phyloP scores from a whole-genome alignment of 176 grass and related monocot species.

The Carex kokanica region DNA sequence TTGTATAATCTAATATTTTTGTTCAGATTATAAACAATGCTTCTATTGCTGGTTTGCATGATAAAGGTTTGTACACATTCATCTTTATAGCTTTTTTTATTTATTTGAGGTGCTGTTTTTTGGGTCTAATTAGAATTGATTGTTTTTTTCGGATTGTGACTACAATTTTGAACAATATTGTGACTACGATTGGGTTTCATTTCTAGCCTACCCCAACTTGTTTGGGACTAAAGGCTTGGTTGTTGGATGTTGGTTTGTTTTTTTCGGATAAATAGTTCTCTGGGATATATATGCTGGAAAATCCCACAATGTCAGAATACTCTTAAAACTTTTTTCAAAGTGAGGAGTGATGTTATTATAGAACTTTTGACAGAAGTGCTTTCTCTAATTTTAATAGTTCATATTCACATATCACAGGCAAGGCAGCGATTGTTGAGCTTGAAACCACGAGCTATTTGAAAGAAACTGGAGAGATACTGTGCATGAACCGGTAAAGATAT shows the following conservation, averaged over 20 bases:
- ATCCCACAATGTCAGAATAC: neutral
- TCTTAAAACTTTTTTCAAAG: neutral
- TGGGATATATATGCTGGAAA: neutral
- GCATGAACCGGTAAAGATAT: conserved; percentile 77
- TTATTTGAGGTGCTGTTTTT: conserved; percentile 7
- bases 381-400: neutral
- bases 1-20: conserved; percentile 28
- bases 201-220: too few species aligned
- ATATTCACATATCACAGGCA: conserved; percentile 46
- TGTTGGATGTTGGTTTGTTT: too few species aligned
- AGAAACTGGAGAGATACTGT: conserved; percentile 72
- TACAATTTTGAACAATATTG: too few species aligned
- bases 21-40: conserved; percentile 74
- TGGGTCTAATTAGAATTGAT: neutral
- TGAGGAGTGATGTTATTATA: neutral
- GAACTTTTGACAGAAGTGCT: neutral
- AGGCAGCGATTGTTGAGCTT: conserved; percentile 74
- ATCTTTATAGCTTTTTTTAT: conserved; percentile 10
- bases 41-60: conserved; percentile 76
- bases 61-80: conserved; percentile 52
- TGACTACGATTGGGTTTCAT: too few species aligned
- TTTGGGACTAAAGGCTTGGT: too few species aligned
- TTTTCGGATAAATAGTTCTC: neutral
- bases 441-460: conserved; percentile 66
- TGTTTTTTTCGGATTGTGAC: neutral